Percentiles rank a stretch among this genome's conserved stretches.
These are phyloP conservation scores for Kwoniella dendrophila DNA, from an alignment of 768 basidiomycete genomes.

Conservation along the genomic window DNA sequence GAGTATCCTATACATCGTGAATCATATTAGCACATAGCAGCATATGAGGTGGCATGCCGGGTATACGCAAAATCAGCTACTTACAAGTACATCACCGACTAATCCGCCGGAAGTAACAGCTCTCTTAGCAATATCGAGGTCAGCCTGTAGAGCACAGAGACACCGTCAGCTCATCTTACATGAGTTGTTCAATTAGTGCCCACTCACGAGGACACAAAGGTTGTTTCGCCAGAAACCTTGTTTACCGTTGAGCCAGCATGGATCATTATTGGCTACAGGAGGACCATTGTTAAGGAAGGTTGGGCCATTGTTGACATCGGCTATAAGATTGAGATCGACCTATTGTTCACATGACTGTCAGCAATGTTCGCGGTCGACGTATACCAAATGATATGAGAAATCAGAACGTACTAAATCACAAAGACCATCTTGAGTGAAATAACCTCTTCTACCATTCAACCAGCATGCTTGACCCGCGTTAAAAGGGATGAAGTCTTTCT, in stretches of 20 bases:
- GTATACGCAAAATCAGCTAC: neutral
- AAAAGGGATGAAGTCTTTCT: constrained; percentile 12
- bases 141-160: constrained; percentile 1
- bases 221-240: constrained; percentile 22
- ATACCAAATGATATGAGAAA: neutral
- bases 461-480: constrained; percentile 17
- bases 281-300: constrained; percentile 5
- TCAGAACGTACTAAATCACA: constrained; percentile 12
- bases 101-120: constrained; percentile 2
- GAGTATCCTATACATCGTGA: constrained; percentile 4
- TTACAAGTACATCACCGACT: constrained; percentile 19
- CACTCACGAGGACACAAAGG: constrained; percentile 21
- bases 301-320: constrained; percentile 11
- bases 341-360: too few relatives aligned
- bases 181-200: neutral
- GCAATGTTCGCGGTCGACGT: too few relatives aligned
- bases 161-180: neutral
- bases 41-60: neutral
- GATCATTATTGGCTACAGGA: neutral
- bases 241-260: constrained; percentile 24
- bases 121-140: constrained; percentile 16
- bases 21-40: neutral
- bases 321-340: constrained; percentile 16
- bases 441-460: constrained; percentile 19
- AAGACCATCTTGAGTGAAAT: constrained; percentile 14